A percentile compares a stretch with the other conserved stretches of the same genome.
These are phyloP conservation scores for Cercospora beticola DNA, from an alignment of 2,329 filamentous ascomycete genomes.

Conservation along the genomic window DNA sequence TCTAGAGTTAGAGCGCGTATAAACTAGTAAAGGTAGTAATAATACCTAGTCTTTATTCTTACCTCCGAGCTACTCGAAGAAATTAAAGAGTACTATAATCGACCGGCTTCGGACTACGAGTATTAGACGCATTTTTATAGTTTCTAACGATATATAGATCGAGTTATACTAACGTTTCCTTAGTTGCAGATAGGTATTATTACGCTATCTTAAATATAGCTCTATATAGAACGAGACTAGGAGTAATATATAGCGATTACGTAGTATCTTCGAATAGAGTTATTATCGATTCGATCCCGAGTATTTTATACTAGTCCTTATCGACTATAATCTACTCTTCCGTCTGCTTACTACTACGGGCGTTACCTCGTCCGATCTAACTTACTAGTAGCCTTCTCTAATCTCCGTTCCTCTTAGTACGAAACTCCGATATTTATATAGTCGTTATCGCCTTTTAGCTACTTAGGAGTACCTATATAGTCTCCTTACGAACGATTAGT, in stretches of 20 bases:
- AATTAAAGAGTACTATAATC: background rate
- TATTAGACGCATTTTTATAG: background rate
- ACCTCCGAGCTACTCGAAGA: background rate
- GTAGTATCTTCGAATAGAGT: no score
- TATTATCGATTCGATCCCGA: no score
- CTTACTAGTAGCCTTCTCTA: background rate
- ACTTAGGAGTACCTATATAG: background rate
- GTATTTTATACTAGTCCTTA: no score
- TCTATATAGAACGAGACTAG: background rate
- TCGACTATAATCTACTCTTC: no score
- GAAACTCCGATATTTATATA: background rate
- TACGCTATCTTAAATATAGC: background rate
- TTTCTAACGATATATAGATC: background rate
- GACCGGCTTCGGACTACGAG: background rate
- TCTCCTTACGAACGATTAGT: constrained; percentile 14
- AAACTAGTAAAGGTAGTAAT: background rate
- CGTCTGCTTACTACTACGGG: no score
- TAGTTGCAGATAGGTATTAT: background rate
- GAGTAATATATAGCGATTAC: background rate
- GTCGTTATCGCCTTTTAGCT: background rate
- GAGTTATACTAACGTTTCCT: background rate
- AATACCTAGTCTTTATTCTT: background rate
- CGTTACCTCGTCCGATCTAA: background rate
- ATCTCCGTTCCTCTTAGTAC: background rate
- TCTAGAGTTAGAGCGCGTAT: background rate